These are phyloP conservation scores for Canna indica DNA, from an alignment of 176 grass and related monocot species.

Conservation along the genomic window DNA sequence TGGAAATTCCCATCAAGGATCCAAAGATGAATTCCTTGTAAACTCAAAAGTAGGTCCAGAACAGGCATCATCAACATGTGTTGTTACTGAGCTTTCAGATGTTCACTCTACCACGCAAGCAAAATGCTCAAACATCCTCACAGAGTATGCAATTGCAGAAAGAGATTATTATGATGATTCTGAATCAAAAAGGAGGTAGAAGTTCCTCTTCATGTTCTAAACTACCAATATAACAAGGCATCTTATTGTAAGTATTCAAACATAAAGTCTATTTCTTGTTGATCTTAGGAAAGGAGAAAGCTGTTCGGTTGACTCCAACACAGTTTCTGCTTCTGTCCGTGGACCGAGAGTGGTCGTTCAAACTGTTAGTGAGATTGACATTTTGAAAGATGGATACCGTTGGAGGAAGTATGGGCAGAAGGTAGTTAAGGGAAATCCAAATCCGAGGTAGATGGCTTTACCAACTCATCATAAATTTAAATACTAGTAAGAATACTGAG, in stretches of 20 bases:
- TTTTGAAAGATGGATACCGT: constrained; percentile 29
- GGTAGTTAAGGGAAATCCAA: constrained; percentile 33
- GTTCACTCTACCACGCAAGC: constrained; percentile 3
- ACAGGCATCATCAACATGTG: constrained; percentile 6
- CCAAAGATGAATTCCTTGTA: neutral
- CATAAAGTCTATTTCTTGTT: constrained; percentile 16
- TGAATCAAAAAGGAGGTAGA: constrained; percentile 29
- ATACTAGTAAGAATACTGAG: neutral
- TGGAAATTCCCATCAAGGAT: constrained; percentile 1
- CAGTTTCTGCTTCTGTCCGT: constrained; percentile 11
- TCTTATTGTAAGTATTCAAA: constrained; percentile 5
- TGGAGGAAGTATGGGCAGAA: constrained; percentile 35
- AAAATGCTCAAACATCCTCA: constrained; percentile 21
- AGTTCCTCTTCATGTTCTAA: neutral
- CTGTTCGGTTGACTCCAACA: neutral
- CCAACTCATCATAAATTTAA: neutral
- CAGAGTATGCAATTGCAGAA: constrained; percentile 7
- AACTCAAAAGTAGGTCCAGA: neutral
- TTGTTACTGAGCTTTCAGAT: constrained; percentile 22
- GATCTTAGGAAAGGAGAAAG: constrained; percentile 7
- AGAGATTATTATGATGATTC: constrained; percentile 3
- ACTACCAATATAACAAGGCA: too few relatives aligned
- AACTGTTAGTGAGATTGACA: constrained; percentile 28
- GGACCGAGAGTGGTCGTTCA: constrained; percentile 33
- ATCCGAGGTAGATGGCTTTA: constrained; percentile 17